A percentile compares a stretch with the other conserved stretches of the same genome.
These are phyloP conservation scores for Sugiyamaella pinicola DNA, from an alignment of 1,139 yeast genomes.

Conservation along the genomic window DNA sequence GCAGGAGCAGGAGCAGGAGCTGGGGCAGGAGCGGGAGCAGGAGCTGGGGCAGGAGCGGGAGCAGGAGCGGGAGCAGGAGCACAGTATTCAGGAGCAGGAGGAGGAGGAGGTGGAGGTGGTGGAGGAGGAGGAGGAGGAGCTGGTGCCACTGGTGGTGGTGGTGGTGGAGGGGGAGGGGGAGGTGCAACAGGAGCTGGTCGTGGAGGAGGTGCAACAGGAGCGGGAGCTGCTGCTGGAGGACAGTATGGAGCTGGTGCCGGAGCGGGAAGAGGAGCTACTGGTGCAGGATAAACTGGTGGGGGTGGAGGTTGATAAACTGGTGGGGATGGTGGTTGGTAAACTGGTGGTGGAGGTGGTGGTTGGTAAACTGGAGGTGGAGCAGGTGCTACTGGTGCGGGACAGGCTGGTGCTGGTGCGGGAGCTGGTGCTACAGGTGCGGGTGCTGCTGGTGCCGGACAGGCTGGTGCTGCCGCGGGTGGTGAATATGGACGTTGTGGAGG, in stretches of 20 bases:
- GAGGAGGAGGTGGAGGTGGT: constrained; percentile 4
- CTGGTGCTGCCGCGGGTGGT: constrained; percentile 19
- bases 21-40: constrained; percentile 15
- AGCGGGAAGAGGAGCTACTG: constrained; percentile 21
- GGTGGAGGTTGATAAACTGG: too few species aligned
- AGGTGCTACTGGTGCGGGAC: constrained; percentile 22
- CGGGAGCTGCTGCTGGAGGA: constrained; percentile 19
- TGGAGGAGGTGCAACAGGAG: constrained; percentile 24
- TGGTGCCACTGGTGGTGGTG: constrained; percentile 11
- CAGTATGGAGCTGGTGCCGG: constrained; percentile 18
- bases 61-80: constrained; percentile 4
- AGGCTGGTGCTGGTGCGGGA: constrained; percentile 18
- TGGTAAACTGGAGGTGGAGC: constrained; percentile 22
- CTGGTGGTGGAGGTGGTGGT: too few species aligned
- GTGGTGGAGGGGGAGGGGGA: constrained; percentile 16
- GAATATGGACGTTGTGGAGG: constrained; percentile 20
- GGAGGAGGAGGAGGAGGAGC: constrained; percentile 18
- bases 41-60: constrained; percentile 20
- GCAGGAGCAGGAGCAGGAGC: constrained; percentile 24
- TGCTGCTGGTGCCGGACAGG: constrained; percentile 22
- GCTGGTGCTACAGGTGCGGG: constrained; percentile 23
- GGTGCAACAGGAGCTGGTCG: constrained; percentile 14
- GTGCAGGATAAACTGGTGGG: too few species aligned
- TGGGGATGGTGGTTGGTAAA: too few species aligned
- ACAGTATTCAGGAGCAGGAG: constrained; percentile 18